phyloP scores from a whole-genome alignment of 306 rosid species.

The Fragaria nilgerrensis region DNA sequence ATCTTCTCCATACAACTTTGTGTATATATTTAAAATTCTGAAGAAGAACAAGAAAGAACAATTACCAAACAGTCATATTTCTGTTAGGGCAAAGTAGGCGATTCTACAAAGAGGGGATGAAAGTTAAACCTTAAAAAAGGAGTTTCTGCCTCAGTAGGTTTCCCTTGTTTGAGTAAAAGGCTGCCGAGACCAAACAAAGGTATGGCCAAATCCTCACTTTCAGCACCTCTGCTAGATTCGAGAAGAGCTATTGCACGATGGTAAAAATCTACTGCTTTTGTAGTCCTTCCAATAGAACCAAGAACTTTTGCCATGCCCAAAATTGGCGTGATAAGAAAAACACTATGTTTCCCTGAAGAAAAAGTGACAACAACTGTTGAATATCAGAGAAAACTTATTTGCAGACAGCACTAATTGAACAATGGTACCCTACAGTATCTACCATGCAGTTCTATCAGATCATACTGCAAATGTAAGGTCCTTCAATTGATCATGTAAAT shows the following conservation, averaged over 20 bases:
- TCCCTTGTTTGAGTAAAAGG: conserved; percentile 79
- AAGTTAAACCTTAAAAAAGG: conserved; percentile 61
- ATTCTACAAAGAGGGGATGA: conserved; percentile 10
- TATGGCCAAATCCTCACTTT: conserved; percentile 66
- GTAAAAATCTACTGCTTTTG: conserved; percentile 65
- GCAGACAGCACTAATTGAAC: background rate
- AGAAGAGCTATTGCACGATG: conserved; percentile 49
- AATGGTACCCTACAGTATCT: background rate
- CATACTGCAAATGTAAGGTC: background rate
- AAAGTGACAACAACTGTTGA: conserved; percentile 1
- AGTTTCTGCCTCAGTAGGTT: conserved; percentile 63
- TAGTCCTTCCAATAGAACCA: conserved; percentile 54
- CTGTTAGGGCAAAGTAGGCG: background rate
- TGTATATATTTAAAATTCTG: conserved; percentile 66
- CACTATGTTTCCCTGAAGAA: conserved; percentile 55
- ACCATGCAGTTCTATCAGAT: background rate
- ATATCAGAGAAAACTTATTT: background rate
- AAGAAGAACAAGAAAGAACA: conserved; percentile 18
- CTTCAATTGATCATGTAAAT: background rate
- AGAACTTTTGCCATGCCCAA: conserved; percentile 80
- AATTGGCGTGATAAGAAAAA: conserved; percentile 62
- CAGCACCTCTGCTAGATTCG: conserved; percentile 69
- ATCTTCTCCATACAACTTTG: conserved; percentile 61
- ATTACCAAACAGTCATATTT: conserved; percentile 8
- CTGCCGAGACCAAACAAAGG: conserved; percentile 80